Conservation (phyloP, 768 basidiomycete genomes). For the Mycena polygramma region DNA sequence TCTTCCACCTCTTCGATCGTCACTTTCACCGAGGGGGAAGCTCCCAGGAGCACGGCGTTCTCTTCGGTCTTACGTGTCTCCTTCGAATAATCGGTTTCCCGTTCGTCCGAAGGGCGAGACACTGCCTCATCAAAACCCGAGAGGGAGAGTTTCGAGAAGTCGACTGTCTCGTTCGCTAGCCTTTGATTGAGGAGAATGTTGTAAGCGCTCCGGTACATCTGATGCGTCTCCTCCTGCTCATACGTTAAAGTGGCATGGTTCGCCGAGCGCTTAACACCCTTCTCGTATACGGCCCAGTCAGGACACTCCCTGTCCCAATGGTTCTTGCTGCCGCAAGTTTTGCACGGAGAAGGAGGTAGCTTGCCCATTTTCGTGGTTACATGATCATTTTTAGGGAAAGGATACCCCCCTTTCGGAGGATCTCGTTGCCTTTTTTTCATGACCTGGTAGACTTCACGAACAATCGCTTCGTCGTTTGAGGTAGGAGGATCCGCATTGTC, state of each 20-base stretch:
- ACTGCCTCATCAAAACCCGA: too few species aligned
- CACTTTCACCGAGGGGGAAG: too few species aligned
- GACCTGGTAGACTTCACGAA: background rate
- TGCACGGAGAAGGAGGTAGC: conserved; percentile 1
- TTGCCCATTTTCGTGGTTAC: background rate
- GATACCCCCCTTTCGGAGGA: background rate
- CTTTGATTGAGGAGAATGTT: too few species aligned
- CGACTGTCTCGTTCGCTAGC: too few species aligned
- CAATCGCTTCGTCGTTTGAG: background rate
- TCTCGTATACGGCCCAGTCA: background rate
- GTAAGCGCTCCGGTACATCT: background rate
- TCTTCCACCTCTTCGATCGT: background rate
- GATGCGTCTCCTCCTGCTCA: background rate
- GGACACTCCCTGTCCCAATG: conserved; percentile 23
- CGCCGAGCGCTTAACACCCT: background rate
- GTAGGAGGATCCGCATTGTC: background rate
- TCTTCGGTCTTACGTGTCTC: background rate
- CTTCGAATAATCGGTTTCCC: background rate
- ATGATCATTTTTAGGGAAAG: conserved; percentile 10
- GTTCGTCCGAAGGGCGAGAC: too few species aligned
- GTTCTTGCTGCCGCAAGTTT: background rate
- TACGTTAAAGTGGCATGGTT: background rate
- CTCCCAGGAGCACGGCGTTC: too few species aligned
- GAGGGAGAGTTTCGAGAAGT: too few species aligned
- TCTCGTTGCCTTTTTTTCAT: background rate